A percentile compares a stretch with the other conserved stretches of the same genome.
These are phyloP conservation scores for Blumeria graminis DNA, from an alignment of 2,329 filamentous ascomycete genomes.

Conservation along the genomic window DNA sequence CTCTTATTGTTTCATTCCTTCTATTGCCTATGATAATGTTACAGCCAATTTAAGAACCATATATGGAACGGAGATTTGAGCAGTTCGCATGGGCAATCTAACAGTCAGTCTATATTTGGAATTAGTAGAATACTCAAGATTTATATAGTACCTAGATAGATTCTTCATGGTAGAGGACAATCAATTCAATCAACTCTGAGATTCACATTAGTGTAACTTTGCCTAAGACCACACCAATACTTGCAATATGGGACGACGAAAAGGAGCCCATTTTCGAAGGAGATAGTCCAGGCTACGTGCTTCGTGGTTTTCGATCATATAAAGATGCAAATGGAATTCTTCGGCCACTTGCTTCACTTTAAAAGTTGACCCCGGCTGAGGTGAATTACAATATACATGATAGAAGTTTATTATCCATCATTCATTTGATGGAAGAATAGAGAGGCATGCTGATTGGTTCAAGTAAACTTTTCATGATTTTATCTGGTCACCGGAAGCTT, in stretches of 20 bases:
- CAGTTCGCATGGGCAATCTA: too few species aligned
- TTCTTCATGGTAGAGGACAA: too few species aligned
- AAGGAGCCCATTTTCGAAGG: neutral
- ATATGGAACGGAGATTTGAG: too few species aligned
- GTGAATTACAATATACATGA: neutral
- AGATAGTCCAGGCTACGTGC: neutral
- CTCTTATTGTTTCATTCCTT: too few species aligned
- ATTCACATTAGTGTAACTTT: too few species aligned
- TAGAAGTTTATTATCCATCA: neutral
- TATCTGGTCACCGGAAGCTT: neutral
- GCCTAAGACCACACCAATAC: too few species aligned
- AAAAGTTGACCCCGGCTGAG: neutral
- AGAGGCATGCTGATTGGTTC: neutral
- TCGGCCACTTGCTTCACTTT: neutral
- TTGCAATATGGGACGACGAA: neutral
- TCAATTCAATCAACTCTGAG: too few species aligned
- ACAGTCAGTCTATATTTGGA: too few species aligned
- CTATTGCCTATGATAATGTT: too few species aligned
- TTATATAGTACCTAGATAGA: too few species aligned
- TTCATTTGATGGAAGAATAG: neutral
- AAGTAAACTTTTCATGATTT: neutral
- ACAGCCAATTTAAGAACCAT: too few species aligned
- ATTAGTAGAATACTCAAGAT: too few species aligned
- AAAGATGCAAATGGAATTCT: neutral
- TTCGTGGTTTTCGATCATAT: neutral